Percentiles rank a stretch among this genome's conserved stretches.
Evolutionary conservation across 2,329 filamentous ascomycete species (phyloP).

Genomic region (Taxawa tesnikishii): DNA sequence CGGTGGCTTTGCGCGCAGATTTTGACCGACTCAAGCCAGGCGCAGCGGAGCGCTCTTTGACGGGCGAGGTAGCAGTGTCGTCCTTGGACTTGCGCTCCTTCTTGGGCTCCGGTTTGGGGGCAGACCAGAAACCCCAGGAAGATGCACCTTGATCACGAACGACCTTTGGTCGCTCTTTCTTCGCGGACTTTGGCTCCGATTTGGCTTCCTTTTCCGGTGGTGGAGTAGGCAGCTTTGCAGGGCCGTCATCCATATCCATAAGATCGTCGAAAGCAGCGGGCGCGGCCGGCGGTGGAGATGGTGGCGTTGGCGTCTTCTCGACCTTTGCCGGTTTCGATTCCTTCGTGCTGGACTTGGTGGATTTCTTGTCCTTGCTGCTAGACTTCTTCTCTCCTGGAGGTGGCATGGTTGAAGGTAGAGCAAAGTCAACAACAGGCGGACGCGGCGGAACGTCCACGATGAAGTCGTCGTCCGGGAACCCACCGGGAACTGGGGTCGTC

Average conservation of each 20-base stretch:
- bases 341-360: constrained; percentile 22
- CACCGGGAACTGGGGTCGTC: constrained; percentile 30
- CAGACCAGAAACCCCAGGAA: constrained; percentile 63
- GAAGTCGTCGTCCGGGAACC: constrained; percentile 33
- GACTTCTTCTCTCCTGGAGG: constrained; percentile 18
- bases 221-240: constrained; percentile 34
- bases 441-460: constrained; percentile 11
- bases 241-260: constrained; percentile 18
- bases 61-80: constrained; percentile 22
- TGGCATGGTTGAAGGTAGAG: constrained; percentile 1
- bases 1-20: constrained; percentile 40
- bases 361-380: constrained; percentile 14
- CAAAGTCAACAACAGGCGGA: constrained; percentile 9
- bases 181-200: constrained; percentile 42
- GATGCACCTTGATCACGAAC: constrained; percentile 53
- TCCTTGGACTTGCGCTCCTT: constrained; percentile 35
- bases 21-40: constrained; percentile 41
- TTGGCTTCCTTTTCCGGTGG: constrained; percentile 32
- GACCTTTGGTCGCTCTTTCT: constrained; percentile 67
- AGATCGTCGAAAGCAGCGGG: constrained; percentile 13
- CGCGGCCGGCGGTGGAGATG: constrained; percentile 5
- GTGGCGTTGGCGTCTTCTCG: too few species aligned
- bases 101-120: constrained; percentile 20
- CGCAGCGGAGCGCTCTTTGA: constrained; percentile 25
- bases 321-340: constrained; percentile 19